Conservation (phyloP, 768 basidiomycete species). For the Pleurotus giganteus region DNA sequence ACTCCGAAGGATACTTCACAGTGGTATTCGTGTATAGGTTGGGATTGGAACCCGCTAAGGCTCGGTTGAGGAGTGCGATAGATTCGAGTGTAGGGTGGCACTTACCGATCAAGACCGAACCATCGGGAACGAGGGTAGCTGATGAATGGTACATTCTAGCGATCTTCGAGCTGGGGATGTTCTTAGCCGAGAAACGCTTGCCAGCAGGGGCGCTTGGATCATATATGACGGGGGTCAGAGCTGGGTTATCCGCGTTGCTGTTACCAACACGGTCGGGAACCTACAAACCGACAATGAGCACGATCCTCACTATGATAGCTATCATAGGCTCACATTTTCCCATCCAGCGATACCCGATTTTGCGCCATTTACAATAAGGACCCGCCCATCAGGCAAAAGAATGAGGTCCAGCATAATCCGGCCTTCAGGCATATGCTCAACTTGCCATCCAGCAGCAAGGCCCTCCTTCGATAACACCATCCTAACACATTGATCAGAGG, state of each 20-base stretch:
- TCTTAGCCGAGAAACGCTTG: constrained; percentile 27
- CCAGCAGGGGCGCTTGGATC: constrained; percentile 26
- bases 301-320: background rate
- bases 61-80: constrained; percentile 2
- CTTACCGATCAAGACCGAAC: constrained; percentile 26
- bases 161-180: constrained; percentile 27
- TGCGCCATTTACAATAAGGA: constrained; percentile 43
- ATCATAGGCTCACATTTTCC: constrained; percentile 24
- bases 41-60: constrained; percentile 45
- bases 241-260: constrained; percentile 37
- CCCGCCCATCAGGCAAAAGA: constrained; percentile 37
- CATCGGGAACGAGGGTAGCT: constrained; percentile 27
- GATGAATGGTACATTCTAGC: constrained; percentile 35
- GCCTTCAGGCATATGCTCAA: constrained; percentile 41
- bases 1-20: constrained; percentile 29
- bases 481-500: constrained; percentile 40
- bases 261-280: constrained; percentile 31
- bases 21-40: constrained; percentile 26
- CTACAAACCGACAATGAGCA: constrained; percentile 9
- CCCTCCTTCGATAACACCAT: constrained; percentile 39
- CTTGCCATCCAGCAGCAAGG: constrained; percentile 42
- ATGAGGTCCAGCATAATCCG: constrained; percentile 36
- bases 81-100: background rate
- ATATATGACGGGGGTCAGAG: constrained; percentile 29
- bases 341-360: constrained; percentile 39